phyloP scores from a whole-genome alignment of 1,139 yeast species.

The Insectozyma bohioensis region DNA sequence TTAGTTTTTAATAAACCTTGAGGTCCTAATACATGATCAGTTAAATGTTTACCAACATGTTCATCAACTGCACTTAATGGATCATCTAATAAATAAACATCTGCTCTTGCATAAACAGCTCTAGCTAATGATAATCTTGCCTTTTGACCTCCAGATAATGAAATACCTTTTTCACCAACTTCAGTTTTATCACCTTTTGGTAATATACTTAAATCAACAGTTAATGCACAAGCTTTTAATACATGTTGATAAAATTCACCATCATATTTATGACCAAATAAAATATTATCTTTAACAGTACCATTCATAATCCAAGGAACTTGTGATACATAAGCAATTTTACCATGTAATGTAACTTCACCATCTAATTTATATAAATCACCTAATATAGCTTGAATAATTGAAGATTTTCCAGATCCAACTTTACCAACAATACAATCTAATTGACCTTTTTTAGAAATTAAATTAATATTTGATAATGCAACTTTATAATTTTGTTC shows the following conservation, averaged over 20 bases:
- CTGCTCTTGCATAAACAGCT: slow-evolving; percentile 41
- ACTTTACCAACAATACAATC: slow-evolving; percentile 91
- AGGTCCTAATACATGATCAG: slow-evolving; percentile 61
- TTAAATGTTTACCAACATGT: slow-evolving; percentile 35
- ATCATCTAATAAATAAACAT: slow-evolving; percentile 36
- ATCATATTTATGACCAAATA: slow-evolving; percentile 34
- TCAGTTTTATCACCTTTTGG: slow-evolving; percentile 40
- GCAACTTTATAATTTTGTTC: slow-evolving; percentile 67
- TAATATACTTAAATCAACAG: slow-evolving; percentile 33
- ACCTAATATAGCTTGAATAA: slow-evolving; percentile 82
- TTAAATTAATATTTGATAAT: slow-evolving; percentile 64
- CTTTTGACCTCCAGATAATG: slow-evolving; percentile 42
- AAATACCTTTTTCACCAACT: slow-evolving; percentile 45
- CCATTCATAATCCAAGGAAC: slow-evolving; percentile 66
- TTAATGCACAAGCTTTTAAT: slow-evolving; percentile 35
- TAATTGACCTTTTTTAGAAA: slow-evolving; percentile 76
- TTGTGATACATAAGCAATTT: slow-evolving; percentile 89
- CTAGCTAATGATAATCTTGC: slow-evolving; percentile 40
- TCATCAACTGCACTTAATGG: slow-evolving; percentile 39
- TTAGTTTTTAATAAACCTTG: slow-evolving; percentile 75
- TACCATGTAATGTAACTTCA: slow-evolving; percentile 69
- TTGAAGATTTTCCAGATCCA: slow-evolving; percentile 89
- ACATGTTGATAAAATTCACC: slow-evolving; percentile 28
- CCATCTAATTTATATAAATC: slow-evolving; percentile 83
- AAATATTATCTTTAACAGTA: slow-evolving; percentile 37